A percentile compares a stretch with the other conserved stretches of the same genome.
Conservation (phyloP, 2,329 filamentous ascomycete species). For the Corynespora cassiicola region DNA sequence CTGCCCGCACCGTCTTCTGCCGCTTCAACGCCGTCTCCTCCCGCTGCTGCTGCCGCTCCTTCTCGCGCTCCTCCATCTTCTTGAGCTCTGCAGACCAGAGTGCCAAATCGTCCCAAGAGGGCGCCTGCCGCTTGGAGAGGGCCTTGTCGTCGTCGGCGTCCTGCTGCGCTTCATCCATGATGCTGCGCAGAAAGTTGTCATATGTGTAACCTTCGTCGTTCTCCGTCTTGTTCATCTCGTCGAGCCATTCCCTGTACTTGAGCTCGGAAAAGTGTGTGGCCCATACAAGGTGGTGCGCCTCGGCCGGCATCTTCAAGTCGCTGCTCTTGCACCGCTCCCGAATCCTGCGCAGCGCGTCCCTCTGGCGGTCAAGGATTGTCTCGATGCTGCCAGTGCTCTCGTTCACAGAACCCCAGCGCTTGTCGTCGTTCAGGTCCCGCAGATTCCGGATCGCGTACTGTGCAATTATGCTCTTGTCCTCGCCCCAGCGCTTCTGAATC, state of each 20-base stretch:
- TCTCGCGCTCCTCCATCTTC: too few relatives aligned
- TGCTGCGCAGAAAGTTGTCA: constrained; percentile 20
- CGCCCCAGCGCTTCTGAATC: too few relatives aligned
- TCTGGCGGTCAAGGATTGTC: too few relatives aligned
- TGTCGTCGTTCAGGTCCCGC: background rate
- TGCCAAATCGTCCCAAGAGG: too few relatives aligned
- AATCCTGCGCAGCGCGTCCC: constrained; percentile 15
- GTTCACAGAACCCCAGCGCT: too few relatives aligned
- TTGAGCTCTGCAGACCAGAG: too few relatives aligned
- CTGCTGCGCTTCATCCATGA: constrained; percentile 10
- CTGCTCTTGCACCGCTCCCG: constrained; percentile 10
- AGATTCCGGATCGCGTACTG: background rate
- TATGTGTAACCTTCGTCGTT: constrained; percentile 22
- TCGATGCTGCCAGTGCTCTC: too few relatives aligned
- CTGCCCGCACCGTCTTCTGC: too few relatives aligned
- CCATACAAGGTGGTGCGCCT: constrained; percentile 19
- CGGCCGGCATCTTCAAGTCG: constrained; percentile 3
- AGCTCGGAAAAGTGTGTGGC: constrained; percentile 18
- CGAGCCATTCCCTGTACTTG: constrained; percentile 3
- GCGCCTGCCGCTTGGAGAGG: constrained; percentile 1
- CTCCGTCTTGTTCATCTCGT: constrained; percentile 10
- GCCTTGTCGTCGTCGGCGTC: constrained; percentile 1
- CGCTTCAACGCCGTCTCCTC: too few relatives aligned
- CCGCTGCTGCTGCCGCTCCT: too few relatives aligned
- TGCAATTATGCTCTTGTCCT: background rate